Evolutionary conservation across 192 early-diverging fungal genomes (phyloP).

Genomic region (Coemansia javaensis): DNA sequence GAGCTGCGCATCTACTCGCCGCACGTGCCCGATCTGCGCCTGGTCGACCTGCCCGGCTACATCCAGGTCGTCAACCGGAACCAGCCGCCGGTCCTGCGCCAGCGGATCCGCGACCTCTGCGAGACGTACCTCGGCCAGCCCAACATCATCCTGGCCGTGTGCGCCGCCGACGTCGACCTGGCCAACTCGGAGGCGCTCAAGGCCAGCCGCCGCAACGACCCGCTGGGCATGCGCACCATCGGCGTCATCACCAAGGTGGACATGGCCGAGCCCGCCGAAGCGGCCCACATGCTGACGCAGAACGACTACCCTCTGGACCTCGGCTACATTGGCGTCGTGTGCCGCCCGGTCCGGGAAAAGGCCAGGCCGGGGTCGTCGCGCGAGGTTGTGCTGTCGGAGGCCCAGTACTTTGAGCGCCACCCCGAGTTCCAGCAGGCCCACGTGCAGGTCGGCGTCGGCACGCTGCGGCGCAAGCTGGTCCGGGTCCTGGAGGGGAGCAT

Average conservation of each 20-base stretch:
- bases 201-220: constrained; percentile 73
- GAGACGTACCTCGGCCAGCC: constrained; percentile 75
- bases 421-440: constrained; percentile 49
- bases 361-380: constrained; percentile 17
- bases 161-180: constrained; percentile 78
- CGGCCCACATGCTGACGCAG: constrained; percentile 77
- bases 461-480: constrained; percentile 84
- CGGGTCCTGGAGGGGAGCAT: constrained; percentile 88
- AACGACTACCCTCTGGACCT: constrained; percentile 90
- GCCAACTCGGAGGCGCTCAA: constrained; percentile 81
- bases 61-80: constrained; percentile 80
- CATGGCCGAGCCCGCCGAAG: constrained; percentile 74
- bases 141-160: constrained; percentile 82
- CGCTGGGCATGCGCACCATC: constrained; percentile 72
- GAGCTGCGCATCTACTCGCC: constrained; percentile 81
- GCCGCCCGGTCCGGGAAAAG: constrained; percentile 58
- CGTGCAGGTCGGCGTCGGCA: constrained; percentile 77
- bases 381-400: constrained; percentile 48
- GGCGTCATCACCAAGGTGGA: constrained; percentile 88
- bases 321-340: constrained; percentile 96
- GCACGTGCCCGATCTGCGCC: constrained; percentile 74
- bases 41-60: constrained; percentile 83
- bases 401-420: constrained; percentile 56
- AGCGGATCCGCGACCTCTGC: constrained; percentile 76
- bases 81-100: constrained; percentile 71